phyloP scores from a whole-genome alignment of 495 filamentous ascomycete species.

The Podospora appendiculata region DNA sequence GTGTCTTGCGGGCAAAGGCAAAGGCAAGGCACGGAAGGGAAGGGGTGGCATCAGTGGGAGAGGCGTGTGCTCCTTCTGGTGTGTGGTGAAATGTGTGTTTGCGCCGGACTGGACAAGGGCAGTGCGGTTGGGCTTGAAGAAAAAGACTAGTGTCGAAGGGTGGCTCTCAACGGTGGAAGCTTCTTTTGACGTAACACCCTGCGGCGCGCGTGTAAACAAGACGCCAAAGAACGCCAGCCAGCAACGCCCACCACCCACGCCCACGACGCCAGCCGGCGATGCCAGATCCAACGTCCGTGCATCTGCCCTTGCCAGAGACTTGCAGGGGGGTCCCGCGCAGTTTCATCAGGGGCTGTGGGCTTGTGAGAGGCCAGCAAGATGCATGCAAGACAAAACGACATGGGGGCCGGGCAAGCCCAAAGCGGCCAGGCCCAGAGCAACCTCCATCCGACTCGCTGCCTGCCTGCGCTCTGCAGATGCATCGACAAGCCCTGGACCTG shows the following conservation, averaged over 20 bases:
- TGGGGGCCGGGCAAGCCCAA: slow-evolving; percentile 11
- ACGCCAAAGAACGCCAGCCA: background rate
- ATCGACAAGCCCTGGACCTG: too few species aligned
- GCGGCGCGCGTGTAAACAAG: slow-evolving; percentile 10
- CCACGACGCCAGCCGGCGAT: too few species aligned
- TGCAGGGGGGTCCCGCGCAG: slow-evolving; percentile 14
- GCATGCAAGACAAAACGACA: slow-evolving; percentile 7
- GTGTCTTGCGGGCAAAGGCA: slow-evolving; percentile 18
- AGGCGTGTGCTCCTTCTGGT: too few species aligned
- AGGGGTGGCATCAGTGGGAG: slow-evolving; percentile 16
- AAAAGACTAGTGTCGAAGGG: background rate
- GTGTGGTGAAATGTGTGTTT: slow-evolving; percentile 1
- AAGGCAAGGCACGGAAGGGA: too few species aligned
- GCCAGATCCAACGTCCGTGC: slow-evolving; percentile 19
- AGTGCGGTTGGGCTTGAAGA: slow-evolving; percentile 8
- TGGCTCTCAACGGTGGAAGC: slow-evolving; percentile 18
- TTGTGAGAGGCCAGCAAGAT: slow-evolving; percentile 3
- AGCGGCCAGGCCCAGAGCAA: slow-evolving; percentile 4
- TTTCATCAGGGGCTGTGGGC: slow-evolving; percentile 18
- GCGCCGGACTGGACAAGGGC: slow-evolving; percentile 8
- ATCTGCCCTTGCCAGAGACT: slow-evolving; percentile 2
- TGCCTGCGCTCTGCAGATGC: too few species aligned
- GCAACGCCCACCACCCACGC: too few species aligned
- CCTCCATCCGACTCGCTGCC: slow-evolving; percentile 2
- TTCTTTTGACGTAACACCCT: slow-evolving; percentile 11